phyloP scores from a whole-genome alignment of 345 rosid genomes.

The thale cress (Arabidopsis thaliana) region DNA sequence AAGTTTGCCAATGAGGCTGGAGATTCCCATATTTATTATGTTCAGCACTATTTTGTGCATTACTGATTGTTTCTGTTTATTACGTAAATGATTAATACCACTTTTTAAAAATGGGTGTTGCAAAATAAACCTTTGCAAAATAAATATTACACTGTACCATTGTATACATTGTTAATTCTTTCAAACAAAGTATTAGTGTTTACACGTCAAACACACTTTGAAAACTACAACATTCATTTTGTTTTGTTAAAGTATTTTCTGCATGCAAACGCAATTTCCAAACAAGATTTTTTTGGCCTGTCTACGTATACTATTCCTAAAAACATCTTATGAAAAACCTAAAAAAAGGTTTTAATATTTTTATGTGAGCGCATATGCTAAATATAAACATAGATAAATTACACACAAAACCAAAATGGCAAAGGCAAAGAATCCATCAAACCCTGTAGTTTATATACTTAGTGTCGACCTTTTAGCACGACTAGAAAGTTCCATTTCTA shows the following conservation, averaged over 20 bases:
- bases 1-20: conserved; percentile 32
- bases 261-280: neutral
- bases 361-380: neutral
- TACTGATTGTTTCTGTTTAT: conserved; percentile 18
- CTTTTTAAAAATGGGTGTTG: conserved; percentile 5
- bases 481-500: conserved; percentile 36
- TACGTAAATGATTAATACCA: conserved; percentile 24
- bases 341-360: neutral
- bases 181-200: neutral
- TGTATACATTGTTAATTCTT: neutral
- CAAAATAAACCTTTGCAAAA: neutral
- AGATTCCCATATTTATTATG: conserved; percentile 33
- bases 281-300: neutral
- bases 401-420: neutral
- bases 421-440: conserved; percentile 35
- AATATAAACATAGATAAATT: neutral
- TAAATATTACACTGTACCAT: neutral
- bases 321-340: neutral
- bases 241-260: neutral
- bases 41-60: conserved; percentile 22
- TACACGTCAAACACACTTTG: neutral
- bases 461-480: conserved; percentile 42
- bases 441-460: conserved; percentile 34
- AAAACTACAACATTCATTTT: neutral
- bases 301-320: neutral